Conservation (phyloP, 192 early-diverging fungal genomes). For the Dissophora globulifera region DNA sequence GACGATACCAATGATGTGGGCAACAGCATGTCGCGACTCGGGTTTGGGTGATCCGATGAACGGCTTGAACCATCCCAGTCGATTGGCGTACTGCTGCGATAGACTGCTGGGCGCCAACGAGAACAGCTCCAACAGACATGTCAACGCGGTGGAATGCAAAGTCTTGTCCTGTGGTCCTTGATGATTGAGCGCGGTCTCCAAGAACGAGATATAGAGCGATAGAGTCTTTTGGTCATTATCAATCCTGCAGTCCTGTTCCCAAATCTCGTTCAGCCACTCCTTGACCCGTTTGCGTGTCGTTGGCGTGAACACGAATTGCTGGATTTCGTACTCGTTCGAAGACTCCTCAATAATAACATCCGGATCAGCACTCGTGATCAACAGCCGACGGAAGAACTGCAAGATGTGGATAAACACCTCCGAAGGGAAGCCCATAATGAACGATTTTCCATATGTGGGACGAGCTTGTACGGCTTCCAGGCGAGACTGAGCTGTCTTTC, state of each 20-base stretch:
- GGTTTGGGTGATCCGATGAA: constrained; percentile 66
- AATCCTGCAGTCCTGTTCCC: constrained; percentile 47
- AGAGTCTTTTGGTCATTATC: constrained; percentile 60
- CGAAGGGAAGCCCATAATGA: constrained; percentile 63
- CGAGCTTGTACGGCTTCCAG: constrained; percentile 17
- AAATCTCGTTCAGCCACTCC: constrained; percentile 50
- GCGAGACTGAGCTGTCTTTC: constrained; percentile 3
- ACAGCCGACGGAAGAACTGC: constrained; percentile 69
- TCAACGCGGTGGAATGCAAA: constrained; percentile 70
- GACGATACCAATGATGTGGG: constrained; percentile 79
- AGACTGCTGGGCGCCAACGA: constrained; percentile 72
- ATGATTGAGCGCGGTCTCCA: constrained; percentile 67
- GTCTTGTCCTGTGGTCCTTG: constrained; percentile 62
- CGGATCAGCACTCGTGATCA: constrained; percentile 69
- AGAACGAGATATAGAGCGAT: constrained; percentile 61
- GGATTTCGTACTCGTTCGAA: constrained; percentile 54
- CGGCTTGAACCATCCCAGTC: constrained; percentile 60
- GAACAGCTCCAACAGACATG: constrained; percentile 76
- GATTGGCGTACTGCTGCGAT: constrained; percentile 59
- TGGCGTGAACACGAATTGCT: constrained; percentile 47
- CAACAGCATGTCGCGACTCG: constrained; percentile 73
- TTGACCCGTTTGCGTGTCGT: constrained; percentile 24
- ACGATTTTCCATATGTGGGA: constrained; percentile 48
- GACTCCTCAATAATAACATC: constrained; percentile 61
- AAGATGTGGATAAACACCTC: constrained; percentile 74